Evolutionary conservation across 768 basidiomycete genomes (phyloP), one percentile per base, ranked within the genome.

Genomic region (Mrakia hoshinonis): DNA sequence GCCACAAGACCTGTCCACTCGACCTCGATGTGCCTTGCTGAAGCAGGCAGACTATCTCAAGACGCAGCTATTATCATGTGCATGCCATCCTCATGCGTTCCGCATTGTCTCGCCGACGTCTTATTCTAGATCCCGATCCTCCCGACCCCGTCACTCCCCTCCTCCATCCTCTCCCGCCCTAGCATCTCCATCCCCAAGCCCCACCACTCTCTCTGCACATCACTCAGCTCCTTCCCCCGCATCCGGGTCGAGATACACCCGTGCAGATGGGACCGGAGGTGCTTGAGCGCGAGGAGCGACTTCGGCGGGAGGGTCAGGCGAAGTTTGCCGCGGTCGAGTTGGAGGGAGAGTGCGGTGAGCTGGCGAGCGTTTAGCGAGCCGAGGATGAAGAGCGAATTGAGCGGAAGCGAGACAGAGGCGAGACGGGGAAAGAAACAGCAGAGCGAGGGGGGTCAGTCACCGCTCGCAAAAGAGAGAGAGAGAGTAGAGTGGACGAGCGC

Each of bases 291-390:
- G 58, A 92, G 77, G 69, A 85, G 86, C 0, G 87, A 81, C 80
- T 88, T 92, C 0, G 91, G 86, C 0, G 85, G 75, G 18, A 90
- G 78, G 47, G 83, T 84, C 78, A 88, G 90, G 75, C 84, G 86
- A 80, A 93, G 83, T 81, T 92, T 96, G n/a, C n/a, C n/a, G 68
- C 91, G 87, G 79, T 98, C 95, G 70, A 97, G 83, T 64, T 85
- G 83, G 12, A 86, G 83, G n/a, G 84, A 83, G 67, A 88, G 83
- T 0, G 93, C 87, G 47, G 86, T 80, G 34, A 89, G 82, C 94
- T 97, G n/a, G n/a, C n/a, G n/a, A n/a, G n/a, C n/a, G n/a, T n/a
- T n/a, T n/a, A n/a, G n/a, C n/a, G n/a, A n/a, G n/a, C n/a, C n/a
- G n/a, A n/a, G n/a, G n/a, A n/a, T n/a, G n/a, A n/a, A n/a, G n/a